A percentile compares a stretch with the other conserved stretches of the same genome.
These are phyloP conservation scores for Boletus bicolor DNA, from an alignment of 768 basidiomycete genomes.

Conservation along the genomic window DNA sequence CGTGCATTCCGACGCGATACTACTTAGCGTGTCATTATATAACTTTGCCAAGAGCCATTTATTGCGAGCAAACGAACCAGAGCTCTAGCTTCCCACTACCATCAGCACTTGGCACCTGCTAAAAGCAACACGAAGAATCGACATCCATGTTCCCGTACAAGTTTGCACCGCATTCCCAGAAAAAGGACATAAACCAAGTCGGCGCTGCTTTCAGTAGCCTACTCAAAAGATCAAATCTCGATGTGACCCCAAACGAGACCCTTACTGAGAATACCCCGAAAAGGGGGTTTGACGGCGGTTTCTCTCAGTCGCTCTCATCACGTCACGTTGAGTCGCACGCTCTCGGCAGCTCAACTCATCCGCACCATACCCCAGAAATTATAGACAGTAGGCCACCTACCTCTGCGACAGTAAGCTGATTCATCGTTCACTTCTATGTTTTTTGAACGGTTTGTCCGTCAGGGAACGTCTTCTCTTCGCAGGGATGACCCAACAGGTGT, in stretches of 20 bases:
- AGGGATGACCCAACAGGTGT: conserved; percentile 20
- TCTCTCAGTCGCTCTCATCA: conserved; percentile 11
- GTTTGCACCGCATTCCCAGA: conserved; percentile 13
- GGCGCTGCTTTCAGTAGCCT: conserved; percentile 2
- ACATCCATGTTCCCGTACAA: conserved; percentile 19
- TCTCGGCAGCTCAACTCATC: conserved; percentile 6
- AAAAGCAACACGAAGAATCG: background rate
- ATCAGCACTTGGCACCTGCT: background rate
- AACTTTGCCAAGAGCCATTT: background rate
- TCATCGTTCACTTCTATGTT: background rate
- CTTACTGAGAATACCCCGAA: conserved; percentile 2
- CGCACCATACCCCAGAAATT: background rate
- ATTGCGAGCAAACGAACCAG: background rate
- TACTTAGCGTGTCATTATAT: background rate
- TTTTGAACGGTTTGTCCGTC: background rate
- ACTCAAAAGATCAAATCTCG: conserved; percentile 10
- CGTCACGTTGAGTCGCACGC: conserved; percentile 12
- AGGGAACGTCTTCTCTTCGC: conserved; percentile 12
- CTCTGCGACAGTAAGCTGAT: conserved; percentile 5
- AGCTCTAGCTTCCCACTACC: background rate
- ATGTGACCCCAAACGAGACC: conserved; percentile 6
- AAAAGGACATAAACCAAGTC: conserved; percentile 2
- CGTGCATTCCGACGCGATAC: conserved; percentile 12
- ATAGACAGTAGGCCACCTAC: conserved; percentile 4
- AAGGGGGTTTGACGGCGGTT: conserved; percentile 5